Evolutionary conservation across 2,329 filamentous ascomycete species (phyloP), one percentile per base, ranked within the genome.

Genomic region (Chaetomium olivaceum): DNA sequence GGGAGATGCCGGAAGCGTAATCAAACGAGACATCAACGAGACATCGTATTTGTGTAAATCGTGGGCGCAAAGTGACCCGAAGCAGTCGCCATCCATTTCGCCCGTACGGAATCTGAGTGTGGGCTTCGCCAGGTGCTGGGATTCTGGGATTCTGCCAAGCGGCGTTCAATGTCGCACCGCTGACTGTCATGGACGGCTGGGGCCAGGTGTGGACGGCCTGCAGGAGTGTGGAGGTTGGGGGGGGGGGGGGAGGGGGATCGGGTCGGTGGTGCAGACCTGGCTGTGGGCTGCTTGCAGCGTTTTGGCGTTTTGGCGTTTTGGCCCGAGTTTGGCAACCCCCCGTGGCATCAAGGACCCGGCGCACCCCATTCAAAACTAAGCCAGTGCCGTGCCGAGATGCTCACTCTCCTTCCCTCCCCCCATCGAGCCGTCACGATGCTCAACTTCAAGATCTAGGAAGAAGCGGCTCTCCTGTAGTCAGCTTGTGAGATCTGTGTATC

Each of bases 381-480:
- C 75, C 68, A 61, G 50, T 66, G 58, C 67, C 65, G 58, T 64
- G 71, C 71, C 67, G 65, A 67, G 70, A 72, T 58, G 60, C 66
- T 70, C 71, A 72, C 70, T 43, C 33, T 48, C 56, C 69, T 69
- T 73, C 74, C 39, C 71, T 72, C 69, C 76, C 36, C 74, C 73
- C 77, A 76, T 81, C 81, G 80, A 84, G 81, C 78, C 77, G 78
- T 76, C 80, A 80, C 80, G 76, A 85, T 86, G 82, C 83, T 83
- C 80, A 81, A 80, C 76, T 81, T 73, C 74, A 78, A 77, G 78
- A 78, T 84, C 76, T 85, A 72, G 81, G 80, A 81, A 76, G 76
- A 80, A 80, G 80, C 83, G 82, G 82, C 82, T 83, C 78, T 77
- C 75, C 72, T 36, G 80, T 80, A 84, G 83, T 85, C 82, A 83